Evolutionary conservation across 1,284 basidiomycete genomes (phyloP).

Genomic region (Cryptococcus wingfieldii): DNA sequence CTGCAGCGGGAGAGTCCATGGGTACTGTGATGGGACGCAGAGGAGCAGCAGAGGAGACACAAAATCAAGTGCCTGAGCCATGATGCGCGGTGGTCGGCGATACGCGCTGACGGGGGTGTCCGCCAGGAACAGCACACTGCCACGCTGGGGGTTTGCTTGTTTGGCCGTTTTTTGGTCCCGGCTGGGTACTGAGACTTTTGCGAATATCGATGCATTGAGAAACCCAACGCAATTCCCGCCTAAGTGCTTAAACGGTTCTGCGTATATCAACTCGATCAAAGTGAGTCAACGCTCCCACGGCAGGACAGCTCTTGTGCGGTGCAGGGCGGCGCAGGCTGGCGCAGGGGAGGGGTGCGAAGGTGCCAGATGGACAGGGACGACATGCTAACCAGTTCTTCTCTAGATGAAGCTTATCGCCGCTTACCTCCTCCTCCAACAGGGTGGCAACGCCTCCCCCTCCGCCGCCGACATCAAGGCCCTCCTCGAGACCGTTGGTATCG

Average conservation of each 20-base stretch:
- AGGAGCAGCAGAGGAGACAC: no score
- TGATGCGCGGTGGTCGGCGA: no score
- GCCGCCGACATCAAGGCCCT: slow-evolving; percentile 87
- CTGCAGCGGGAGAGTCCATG: no score
- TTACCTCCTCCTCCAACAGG: slow-evolving; percentile 94
- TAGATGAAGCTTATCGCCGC: slow-evolving; percentile 97
- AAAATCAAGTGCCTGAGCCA: no score
- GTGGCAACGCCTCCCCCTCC: slow-evolving; percentile 84
- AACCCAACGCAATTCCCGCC: slow-evolving; percentile 44
- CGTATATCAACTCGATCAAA: slow-evolving; percentile 23
- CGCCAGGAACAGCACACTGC: no score
- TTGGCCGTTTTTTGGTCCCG: neutral
- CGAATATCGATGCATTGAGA: slow-evolving; percentile 1
- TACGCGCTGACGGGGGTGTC: no score
- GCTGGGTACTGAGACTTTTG: neutral
- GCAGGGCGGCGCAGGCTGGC: neutral
- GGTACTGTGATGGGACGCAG: no score
- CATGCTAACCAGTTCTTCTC: no score
- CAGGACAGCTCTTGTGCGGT: neutral
- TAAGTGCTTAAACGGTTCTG: slow-evolving; percentile 48
- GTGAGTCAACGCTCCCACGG: slow-evolving; percentile 12
- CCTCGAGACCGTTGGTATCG: slow-evolving; percentile 81
- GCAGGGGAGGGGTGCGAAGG: neutral
- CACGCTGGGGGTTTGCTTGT: neutral
- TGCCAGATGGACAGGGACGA: no score